Conservation (phyloP, 2,329 filamentous ascomycete species). For the Reticulascus tulasneorum region DNA sequence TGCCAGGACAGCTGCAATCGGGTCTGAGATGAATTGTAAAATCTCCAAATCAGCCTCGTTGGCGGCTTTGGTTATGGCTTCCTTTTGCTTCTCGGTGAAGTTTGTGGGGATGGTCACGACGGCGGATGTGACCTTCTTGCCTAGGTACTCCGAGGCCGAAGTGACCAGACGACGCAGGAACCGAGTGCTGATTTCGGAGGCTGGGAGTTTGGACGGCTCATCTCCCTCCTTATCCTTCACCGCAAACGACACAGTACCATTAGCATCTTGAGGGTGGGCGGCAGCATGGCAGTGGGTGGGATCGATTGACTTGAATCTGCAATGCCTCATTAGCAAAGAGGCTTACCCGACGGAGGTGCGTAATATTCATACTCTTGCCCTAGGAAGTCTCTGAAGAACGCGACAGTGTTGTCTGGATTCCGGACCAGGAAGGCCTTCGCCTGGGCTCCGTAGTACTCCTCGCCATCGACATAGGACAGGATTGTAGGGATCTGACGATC, state of each 20-base stretch:
- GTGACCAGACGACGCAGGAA: conserved; percentile 77
- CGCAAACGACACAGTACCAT: conserved; percentile 72
- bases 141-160: conserved; percentile 87
- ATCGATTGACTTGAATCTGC: conserved; percentile 88
- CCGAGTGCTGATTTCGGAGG: conserved; percentile 78
- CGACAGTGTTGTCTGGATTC: conserved; percentile 88
- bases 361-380: conserved; percentile 72
- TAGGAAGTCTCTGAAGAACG: conserved; percentile 93
- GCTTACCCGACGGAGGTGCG: background rate
- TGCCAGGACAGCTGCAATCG: conserved; percentile 80
- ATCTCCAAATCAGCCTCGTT: conserved; percentile 80
- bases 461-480: conserved; percentile 90
- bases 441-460: conserved; percentile 95
- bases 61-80: conserved; percentile 72
- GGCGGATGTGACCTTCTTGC: conserved; percentile 89
- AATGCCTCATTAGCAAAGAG: conserved; percentile 3
- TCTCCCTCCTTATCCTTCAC: conserved; percentile 71
- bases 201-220: conserved; percentile 62
- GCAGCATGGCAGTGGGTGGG: conserved; percentile 91
- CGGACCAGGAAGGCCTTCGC: conserved; percentile 91
- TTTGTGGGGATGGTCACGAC: conserved; percentile 94
- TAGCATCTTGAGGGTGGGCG: conserved; percentile 76
- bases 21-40: conserved; percentile 89
- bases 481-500: conserved; percentile 96
- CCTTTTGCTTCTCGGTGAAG: conserved; percentile 82